phyloP scores from a whole-genome alignment of 495 filamentous ascomycete species.

The Aspergillus baeticus region DNA sequence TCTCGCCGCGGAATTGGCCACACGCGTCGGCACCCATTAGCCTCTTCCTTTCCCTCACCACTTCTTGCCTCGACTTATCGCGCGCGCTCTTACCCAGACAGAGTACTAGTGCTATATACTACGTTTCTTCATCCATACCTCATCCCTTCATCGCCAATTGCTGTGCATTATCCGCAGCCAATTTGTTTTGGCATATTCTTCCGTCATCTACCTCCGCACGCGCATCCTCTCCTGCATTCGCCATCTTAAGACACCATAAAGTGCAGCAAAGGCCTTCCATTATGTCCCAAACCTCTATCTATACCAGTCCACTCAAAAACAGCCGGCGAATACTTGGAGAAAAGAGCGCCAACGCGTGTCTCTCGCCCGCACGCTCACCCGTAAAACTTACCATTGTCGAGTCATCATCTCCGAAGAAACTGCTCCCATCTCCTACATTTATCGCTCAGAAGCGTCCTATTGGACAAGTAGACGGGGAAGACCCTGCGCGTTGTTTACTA shows the following conservation, averaged over 20 bases:
- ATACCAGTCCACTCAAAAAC: slow-evolving; percentile 41
- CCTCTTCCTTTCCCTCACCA: slow-evolving; percentile 4
- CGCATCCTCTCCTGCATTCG: background rate
- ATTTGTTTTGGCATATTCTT: background rate
- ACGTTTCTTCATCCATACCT: background rate
- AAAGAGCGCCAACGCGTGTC: slow-evolving; percentile 47
- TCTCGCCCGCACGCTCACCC: slow-evolving; percentile 38
- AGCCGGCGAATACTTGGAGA: slow-evolving; percentile 45
- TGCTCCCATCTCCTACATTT: slow-evolving; percentile 39
- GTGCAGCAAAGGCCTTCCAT: background rate
- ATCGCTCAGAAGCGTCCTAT: slow-evolving; percentile 45
- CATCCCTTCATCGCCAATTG: background rate
- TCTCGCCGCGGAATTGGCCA: background rate
- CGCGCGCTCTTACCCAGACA: background rate
- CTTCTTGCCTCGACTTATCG: background rate
- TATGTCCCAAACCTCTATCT: slow-evolving; percentile 15
- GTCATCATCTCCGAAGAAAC: slow-evolving; percentile 31
- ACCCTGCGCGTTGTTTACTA: slow-evolving; percentile 11
- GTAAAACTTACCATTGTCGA: slow-evolving; percentile 33
- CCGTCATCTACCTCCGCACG: background rate
- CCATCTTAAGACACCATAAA: background rate
- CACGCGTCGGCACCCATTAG: slow-evolving; percentile 9
- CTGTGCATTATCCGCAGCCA: background rate
- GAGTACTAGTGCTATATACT: slow-evolving; percentile 2
- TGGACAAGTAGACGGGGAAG: slow-evolving; percentile 38